These are phyloP conservation scores for Gryganskiella cystojenkinii DNA, from an alignment of 192 early-diverging fungal genomes.

Conservation along the genomic window DNA sequence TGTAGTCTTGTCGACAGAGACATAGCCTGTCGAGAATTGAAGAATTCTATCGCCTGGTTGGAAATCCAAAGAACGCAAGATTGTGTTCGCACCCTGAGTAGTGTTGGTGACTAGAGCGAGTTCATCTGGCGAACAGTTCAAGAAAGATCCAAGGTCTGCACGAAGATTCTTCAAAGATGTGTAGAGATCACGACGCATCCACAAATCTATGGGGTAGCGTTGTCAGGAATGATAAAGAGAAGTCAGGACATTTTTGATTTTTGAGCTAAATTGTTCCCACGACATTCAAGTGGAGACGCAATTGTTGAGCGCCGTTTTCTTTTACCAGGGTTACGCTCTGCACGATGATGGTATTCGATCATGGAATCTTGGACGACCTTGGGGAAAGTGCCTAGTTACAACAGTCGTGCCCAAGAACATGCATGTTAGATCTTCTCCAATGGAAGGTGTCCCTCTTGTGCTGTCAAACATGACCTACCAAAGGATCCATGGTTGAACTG, in stretches of 20 bases:
- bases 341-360: conserved; percentile 22
- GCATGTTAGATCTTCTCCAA: too few relatives aligned
- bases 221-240: conserved; percentile 40
- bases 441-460: too few relatives aligned
- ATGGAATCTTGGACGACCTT: conserved; percentile 37
- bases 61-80: conserved; percentile 58
- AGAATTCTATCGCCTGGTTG: conserved; percentile 60
- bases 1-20: conserved; percentile 58
- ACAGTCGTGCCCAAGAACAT: too few relatives aligned
- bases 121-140: conserved; percentile 63
- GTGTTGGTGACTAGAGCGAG: conserved; percentile 70
- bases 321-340: conserved; percentile 29
- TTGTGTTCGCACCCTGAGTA: conserved; percentile 64
- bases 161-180: conserved; percentile 36
- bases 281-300: too few relatives aligned
- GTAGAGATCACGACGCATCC: conserved; percentile 58
- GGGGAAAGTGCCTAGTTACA: conserved; percentile 30
- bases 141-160: conserved; percentile 49
- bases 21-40: conserved; percentile 67
- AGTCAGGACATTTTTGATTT: too few relatives aligned
- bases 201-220: conserved; percentile 52
- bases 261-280: too few relatives aligned
- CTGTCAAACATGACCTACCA: conserved; percentile 43
- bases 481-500: conserved; percentile 78
- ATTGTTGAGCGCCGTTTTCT: too few relatives aligned